These are phyloP conservation scores for Staphylotrichum longicolle DNA, from an alignment of 495 filamentous ascomycete species.

Conservation along the genomic window DNA sequence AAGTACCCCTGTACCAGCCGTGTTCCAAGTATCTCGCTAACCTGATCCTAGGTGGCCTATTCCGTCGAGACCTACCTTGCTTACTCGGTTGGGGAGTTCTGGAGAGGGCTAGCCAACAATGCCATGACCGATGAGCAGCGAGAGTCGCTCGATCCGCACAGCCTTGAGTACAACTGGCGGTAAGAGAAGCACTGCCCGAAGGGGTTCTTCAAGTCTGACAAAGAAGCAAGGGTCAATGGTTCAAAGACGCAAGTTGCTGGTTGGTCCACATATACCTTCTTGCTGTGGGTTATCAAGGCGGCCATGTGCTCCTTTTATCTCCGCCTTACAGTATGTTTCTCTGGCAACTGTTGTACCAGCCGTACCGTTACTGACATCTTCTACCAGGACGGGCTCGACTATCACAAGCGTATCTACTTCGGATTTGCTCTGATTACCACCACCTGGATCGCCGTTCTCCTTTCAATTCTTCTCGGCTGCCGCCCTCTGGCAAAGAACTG, in stretches of 20 bases:
- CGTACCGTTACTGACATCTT: neutral
- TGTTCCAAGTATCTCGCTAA: neutral
- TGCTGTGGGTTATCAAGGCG: conserved; percentile 59
- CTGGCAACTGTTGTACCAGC: too few species aligned
- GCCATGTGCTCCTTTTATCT: conserved; percentile 60
- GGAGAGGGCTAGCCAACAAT: conserved; percentile 58
- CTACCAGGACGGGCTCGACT: conserved; percentile 46
- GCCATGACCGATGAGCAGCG: conserved; percentile 56
- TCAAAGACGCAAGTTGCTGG: conserved; percentile 60
- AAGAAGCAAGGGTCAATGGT: conserved; percentile 46
- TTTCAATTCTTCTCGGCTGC: conserved; percentile 55
- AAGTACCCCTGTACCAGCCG: conserved; percentile 21
- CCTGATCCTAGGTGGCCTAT: conserved; percentile 32
- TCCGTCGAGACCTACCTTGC: conserved; percentile 35
- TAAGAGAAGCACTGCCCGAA: conserved; percentile 16
- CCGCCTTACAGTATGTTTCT: conserved; percentile 51
- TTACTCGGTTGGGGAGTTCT: conserved; percentile 40
- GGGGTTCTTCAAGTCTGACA: neutral
- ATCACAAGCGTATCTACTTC: conserved; percentile 49
- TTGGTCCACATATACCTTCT: conserved; percentile 56
- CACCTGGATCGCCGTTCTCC: conserved; percentile 55
- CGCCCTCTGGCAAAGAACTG: conserved; percentile 50
- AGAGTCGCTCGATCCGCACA: conserved; percentile 40
- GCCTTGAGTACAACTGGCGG: conserved; percentile 48
- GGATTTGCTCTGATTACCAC: conserved; percentile 51